Base-by-base conservation (phyloP, 768 basidiomycete genomes). In the Aureoboletus auriporus region DNA sequence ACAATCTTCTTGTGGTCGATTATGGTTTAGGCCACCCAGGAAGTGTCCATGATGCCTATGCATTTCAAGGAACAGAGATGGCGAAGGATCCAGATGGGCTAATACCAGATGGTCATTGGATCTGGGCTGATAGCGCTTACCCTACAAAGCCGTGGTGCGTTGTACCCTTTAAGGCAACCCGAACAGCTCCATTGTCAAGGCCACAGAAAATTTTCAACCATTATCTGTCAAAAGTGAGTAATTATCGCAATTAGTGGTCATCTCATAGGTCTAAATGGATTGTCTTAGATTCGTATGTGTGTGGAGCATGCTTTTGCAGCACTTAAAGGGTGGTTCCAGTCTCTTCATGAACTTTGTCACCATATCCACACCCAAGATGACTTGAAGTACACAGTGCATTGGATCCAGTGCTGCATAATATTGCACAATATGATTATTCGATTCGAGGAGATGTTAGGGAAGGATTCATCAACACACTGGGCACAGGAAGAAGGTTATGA, bases 121-220 rank as follows among this genome's bases (percentile, higher is more conserved):
- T 57, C 0, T 57, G 53, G 50, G 53, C 28, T 1, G 42, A 56
- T 8, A 56, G 37, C 2, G 34, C 54, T 14, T 58, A 56, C 16
- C 41, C 51, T 12, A 46, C 11, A 3, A 23, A 33, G 10, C 13
- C 29, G 4, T 56, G 49, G 51, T 50, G 51, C 23, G 31, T 50
- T 0, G 8, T 50, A 1, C 43, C 44, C 5, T 45, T 53, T 8
- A 50, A 31, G 30, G 30, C 30, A 8, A 31, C 12, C 9, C 5
- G 12, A 9, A 12, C 9, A 5, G 12, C 2, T 2, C 30, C 30
- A 5, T 31, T 31, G 12, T 31, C 30, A 31, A 8, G 45, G 6
- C 17, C 3, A 8, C 53, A 56, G 16, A 55, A 51, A 5, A 6
- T 27, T 0, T 57, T 37, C 16, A 55, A 55, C 3, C 1, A 0